Conservation (phyloP, 306 rosid species). For the Sesbania bispinosa region DNA sequence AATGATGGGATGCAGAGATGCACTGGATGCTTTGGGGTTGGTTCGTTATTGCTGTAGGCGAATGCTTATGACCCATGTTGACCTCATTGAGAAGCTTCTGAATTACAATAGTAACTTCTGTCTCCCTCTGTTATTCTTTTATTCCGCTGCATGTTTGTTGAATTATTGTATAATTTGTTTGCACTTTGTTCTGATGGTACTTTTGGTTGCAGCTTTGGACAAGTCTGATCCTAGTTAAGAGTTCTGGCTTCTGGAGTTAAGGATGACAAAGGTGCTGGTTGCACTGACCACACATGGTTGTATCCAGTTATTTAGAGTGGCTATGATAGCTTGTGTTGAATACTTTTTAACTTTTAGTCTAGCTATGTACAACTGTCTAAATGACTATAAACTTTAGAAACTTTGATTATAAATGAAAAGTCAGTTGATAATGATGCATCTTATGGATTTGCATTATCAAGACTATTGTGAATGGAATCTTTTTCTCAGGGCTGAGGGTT, state of each 20-base stretch:
- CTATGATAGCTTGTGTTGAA: not conserved
- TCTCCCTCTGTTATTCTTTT: not conserved
- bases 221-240: constrained; percentile 54
- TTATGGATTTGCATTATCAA: not conserved
- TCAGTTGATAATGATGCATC: not conserved
- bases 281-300: not conserved
- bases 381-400: not conserved
- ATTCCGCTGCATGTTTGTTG: not conserved
- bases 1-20: constrained; percentile 62
- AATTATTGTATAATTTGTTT: not conserved
- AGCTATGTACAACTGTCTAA: not conserved
- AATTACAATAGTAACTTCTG: constrained; percentile 73
- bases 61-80: constrained; percentile 98
- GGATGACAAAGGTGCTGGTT: not conserved
- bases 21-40: constrained; percentile 85
- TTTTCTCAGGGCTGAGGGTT: too few relatives aligned
- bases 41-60: constrained; percentile 94
- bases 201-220: constrained; percentile 58
- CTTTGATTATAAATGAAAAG: not conserved
- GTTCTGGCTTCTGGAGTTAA: not conserved
- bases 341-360: not conserved
- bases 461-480: too few relatives aligned
- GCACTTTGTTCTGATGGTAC: not conserved
- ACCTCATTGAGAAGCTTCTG: constrained; percentile 93
- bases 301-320: not conserved